Evolutionary conservation across 345 rosid genomes (phyloP).

Genomic region (Syzygium jambos): DNA sequence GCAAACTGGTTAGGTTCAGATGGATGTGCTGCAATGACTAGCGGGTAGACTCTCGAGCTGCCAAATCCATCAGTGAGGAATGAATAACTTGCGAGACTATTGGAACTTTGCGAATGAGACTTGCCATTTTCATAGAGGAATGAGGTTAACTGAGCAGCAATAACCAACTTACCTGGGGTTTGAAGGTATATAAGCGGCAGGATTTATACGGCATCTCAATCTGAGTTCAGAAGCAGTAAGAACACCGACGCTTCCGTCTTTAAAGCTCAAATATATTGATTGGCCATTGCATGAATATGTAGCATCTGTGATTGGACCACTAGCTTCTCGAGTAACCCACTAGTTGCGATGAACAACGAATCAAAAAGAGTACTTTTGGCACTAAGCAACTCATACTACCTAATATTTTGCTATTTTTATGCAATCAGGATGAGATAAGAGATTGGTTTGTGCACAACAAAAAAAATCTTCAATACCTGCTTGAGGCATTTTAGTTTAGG

Average conservation of each 20-base stretch:
- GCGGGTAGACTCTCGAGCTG: slow-evolving; percentile 72
- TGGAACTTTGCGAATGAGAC: not conserved
- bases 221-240: slow-evolving; percentile 50
- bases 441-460: not conserved
- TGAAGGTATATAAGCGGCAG: slow-evolving; percentile 50
- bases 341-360: not conserved
- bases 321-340: slow-evolving; percentile 60
- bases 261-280: slow-evolving; percentile 66
- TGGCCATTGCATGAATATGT: slow-evolving; percentile 78
- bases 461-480: slow-evolving; percentile 33
- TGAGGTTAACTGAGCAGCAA: not conserved
- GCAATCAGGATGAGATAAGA: not conserved
- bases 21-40: slow-evolving; percentile 73
- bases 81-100: not conserved
- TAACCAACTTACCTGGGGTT: slow-evolving; percentile 45
- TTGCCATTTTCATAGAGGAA: not conserved
- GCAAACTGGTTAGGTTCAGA: slow-evolving; percentile 70
- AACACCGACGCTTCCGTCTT: slow-evolving; percentile 61
- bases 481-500: slow-evolving; percentile 56
- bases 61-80: not conserved
- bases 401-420: accelerated
- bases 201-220: slow-evolving; percentile 63
- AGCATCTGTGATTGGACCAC: slow-evolving; percentile 70
- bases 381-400: not conserved
- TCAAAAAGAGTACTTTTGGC: not conserved